Percentiles rank a stretch among this genome's conserved stretches.
These are phyloP conservation scores for Rehmannia glutinosa DNA, from an alignment of 257 asterid species.

Conservation along the genomic window DNA sequence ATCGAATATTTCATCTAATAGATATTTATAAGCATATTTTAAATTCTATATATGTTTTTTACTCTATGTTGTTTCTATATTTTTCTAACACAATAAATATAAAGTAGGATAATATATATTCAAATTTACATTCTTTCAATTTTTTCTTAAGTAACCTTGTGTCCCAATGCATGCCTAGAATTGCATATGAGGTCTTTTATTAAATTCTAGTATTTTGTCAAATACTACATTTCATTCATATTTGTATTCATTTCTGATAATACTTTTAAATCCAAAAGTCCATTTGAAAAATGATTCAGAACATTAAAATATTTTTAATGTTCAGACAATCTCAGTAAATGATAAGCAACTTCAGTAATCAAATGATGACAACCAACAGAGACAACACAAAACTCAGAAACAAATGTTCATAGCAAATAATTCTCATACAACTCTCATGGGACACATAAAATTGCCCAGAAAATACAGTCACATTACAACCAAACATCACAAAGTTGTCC, in stretches of 20 bases:
- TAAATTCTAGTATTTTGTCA: neutral
- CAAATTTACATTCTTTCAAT: neutral
- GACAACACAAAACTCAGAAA: neutral
- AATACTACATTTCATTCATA: neutral
- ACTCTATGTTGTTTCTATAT: too few species aligned
- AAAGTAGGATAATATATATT: neutral
- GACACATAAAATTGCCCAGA: conserved; percentile 7
- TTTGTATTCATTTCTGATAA: too few species aligned
- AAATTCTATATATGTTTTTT: too few species aligned
- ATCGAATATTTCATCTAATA: too few species aligned
- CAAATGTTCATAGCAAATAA: neutral
- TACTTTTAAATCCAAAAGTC: too few species aligned
- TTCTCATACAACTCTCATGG: neutral
- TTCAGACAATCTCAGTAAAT: neutral
- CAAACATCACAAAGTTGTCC: neutral
- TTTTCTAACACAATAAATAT: too few species aligned
- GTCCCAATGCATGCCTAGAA: neutral
- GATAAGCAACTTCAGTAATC: neutral
- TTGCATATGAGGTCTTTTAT: neutral
- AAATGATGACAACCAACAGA: neutral
- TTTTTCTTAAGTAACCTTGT: neutral
- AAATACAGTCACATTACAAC: neutral
- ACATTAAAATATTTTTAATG: too few species aligned
- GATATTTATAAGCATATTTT: too few species aligned
- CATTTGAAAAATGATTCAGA: too few species aligned